Evolutionary conservation across 371 early-diverging fungal genomes (phyloP), one percentile per base, ranked within the genome.

Genomic region (Syncephalastrum contaminatum): DNA sequence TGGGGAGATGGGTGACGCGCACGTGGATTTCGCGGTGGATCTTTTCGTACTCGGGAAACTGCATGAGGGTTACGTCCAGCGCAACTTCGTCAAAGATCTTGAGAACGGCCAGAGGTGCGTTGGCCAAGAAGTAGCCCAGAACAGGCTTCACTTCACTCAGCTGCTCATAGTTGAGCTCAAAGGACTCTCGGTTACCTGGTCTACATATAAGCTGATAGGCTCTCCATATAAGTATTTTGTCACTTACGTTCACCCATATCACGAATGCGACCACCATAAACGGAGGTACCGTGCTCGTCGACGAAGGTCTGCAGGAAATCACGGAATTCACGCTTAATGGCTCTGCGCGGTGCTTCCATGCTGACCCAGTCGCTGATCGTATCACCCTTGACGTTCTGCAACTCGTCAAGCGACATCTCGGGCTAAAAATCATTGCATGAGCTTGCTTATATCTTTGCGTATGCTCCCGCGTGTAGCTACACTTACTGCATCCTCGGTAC

Each of bases 1-100:
- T 81, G 1, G 99, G 99, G 21, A 99, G 73, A 56, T 96, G 92
- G 6, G 93, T 84, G 53, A 99, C 92, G 30, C 99, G 88, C 52
- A 97, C 94, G 72, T 96, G 95, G 43, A 99, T 90, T 63, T 95
- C 95, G 16, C 87, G 81, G 52, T 95, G 91, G 70, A 96, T 92
- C 30, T 87, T 72, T 50, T 90, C 92, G 67, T 99, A 99, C 59
- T 94, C 89, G 13, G 93, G 95, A 71, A 94, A 99, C 58, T 89
- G 89, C 55, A 88, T 72, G 51, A 88, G 68, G 0, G 97, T 96
- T 0, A 96, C 94, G 47, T 90, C 91, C 60, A 92, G 81, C 0
- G 99, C 94, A 22, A 96, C 96, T 51, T 89, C 84, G 65, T 99
- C 96, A 74, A 99, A 89, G 56, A 99, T 86, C 46, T 89, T 85